Base-by-base conservation (phyloP, 257 asterid genomes). In the Perilla frutescens region DNA sequence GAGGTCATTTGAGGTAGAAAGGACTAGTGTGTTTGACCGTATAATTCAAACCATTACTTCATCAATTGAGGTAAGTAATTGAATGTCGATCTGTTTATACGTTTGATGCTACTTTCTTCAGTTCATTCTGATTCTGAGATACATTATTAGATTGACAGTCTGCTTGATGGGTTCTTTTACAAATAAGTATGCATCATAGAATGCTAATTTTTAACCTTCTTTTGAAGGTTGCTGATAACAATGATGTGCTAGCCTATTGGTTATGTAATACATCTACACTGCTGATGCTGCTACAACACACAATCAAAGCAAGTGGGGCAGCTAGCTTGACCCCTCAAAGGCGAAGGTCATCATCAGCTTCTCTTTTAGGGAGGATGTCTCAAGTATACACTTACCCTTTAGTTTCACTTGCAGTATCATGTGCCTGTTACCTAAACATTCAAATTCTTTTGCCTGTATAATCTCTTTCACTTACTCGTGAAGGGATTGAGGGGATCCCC, bases 1-100 rank as follows among this genome's bases (percentile, higher is more conserved):
- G 99, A 90, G 99, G 80, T 92, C 98, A 78, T 95, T 92, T 76
- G 99, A 95, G 89, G 99, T 95, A 62, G 99, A 95, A 86, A 90
- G 98, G 76, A 95, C 99, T 59, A 87, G 81, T 47, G 97, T 95
- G 58, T 95, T 95, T 83, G 99, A 95, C 82, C 91, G 97, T 57
- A 86, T 95, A 62, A 95, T 95, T 76, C 97, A 92, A 78, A 78
- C 92, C 10, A 77, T 95, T 58, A 93, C 96, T 70, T 92, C 98
- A 45, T 87, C 97, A 12, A 61, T 92, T 68, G 99, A 95, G 98
- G 99, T 92, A 83, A 72, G 41, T 71, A 50, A 61, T 15, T 50
- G 32, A 70, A 49, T 55, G 32, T 7, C n/a, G 32, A 20, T 15
- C 8, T 50, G 32, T 62, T 7, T 60, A 15, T 67, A 7, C 34